phyloP scores from a whole-genome alignment of 2,329 filamentous ascomycete species.

The Aspergillus costaricaensis region DNA sequence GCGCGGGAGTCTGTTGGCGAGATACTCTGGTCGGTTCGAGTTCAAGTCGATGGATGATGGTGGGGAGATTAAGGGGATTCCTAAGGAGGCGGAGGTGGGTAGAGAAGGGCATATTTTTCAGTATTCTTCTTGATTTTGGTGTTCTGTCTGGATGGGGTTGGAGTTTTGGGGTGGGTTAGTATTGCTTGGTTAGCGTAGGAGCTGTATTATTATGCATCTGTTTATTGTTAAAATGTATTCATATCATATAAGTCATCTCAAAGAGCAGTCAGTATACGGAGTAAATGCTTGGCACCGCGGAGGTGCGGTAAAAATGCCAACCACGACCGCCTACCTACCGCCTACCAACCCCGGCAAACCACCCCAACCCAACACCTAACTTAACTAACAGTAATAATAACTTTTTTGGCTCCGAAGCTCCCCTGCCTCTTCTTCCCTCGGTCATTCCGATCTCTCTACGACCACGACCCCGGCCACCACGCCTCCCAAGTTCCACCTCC shows the following conservation, averaged over 20 bases:
- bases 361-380: no score
- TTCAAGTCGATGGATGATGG: constrained; percentile 28
- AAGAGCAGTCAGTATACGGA: no score
- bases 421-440: no score
- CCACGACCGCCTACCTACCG: no score
- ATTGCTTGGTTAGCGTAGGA: neutral
- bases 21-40: constrained; percentile 20
- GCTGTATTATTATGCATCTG: no score
- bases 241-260: no score
- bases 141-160: neutral
- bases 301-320: no score
- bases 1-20: constrained; percentile 28
- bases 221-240: no score
- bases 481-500: neutral
- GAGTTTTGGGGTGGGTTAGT: neutral
- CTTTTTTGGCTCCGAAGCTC: neutral
- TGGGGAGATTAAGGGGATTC: constrained; percentile 63
- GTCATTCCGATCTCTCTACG: no score
- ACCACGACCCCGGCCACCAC: no score
- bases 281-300: neutral
- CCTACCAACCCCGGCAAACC: no score
- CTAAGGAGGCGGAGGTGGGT: constrained; percentile 50
- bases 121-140: constrained; percentile 17
- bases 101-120: constrained; percentile 41
- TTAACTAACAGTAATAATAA: neutral